Evolutionary conservation across 495 filamentous ascomycete genomes (phyloP).

Genomic region (Oleoguttula mirabilis): DNA sequence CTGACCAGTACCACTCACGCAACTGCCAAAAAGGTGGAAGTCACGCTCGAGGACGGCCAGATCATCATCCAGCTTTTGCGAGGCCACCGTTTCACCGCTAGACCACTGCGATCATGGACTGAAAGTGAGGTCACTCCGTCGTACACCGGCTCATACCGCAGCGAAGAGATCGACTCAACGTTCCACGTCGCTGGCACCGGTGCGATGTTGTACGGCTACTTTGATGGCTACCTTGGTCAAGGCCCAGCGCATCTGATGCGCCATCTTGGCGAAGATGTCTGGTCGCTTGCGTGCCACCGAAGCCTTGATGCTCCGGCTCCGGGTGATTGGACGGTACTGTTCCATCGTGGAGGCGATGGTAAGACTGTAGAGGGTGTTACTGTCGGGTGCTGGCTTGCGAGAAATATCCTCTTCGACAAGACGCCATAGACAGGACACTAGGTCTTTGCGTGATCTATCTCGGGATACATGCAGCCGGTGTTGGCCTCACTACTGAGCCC

Average conservation of each 20-base stretch:
- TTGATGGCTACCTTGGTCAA: conserved; percentile 12
- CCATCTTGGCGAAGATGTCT: conserved; percentile 5
- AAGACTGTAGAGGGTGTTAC: conserved; percentile 2
- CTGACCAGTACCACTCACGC: neutral
- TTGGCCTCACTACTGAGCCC: too few species aligned
- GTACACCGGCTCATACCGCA: conserved; percentile 5
- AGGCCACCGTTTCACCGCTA: too few species aligned
- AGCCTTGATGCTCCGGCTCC: conserved; percentile 9
- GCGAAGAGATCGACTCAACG: conserved; percentile 5
- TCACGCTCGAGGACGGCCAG: neutral
- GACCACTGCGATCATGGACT: too few species aligned
- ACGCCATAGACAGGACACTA: too few species aligned
- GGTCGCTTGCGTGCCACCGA: neutral
- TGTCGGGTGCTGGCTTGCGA: conserved; percentile 12
- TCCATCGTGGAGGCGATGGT: conserved; percentile 1
- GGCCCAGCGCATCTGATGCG: conserved; percentile 10
- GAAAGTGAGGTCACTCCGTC: too few species aligned
- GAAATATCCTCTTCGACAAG: too few species aligned
- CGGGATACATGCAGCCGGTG: too few species aligned
- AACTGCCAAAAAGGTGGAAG: neutral
- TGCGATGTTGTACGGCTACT: conserved; percentile 10
- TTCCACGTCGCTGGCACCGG: conserved; percentile 3
- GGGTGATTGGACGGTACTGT: conserved; percentile 16
- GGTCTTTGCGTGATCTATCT: too few species aligned
- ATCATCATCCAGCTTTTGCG: neutral